These are phyloP conservation scores for Diplodia scrobiculata DNA, from an alignment of 2,329 filamentous ascomycete species.

Conservation along the genomic window DNA sequence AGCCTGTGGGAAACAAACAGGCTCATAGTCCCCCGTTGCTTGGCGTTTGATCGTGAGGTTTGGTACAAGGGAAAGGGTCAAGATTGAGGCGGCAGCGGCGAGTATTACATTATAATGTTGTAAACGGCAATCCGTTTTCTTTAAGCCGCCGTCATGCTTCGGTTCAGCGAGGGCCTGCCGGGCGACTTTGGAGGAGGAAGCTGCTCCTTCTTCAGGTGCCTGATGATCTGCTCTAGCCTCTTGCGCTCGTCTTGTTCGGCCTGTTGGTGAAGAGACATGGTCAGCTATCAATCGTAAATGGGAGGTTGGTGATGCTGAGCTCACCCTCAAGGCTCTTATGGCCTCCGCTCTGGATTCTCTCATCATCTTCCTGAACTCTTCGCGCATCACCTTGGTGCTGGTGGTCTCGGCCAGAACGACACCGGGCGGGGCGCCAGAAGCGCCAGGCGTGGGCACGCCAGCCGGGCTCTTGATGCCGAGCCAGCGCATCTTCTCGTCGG, in stretches of 20 bases:
- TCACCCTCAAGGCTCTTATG: conserved; percentile 64
- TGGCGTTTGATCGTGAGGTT: conserved; percentile 4
- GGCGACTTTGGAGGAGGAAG: conserved; percentile 12
- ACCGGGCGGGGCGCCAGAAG: conserved; percentile 34
- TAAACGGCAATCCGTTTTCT: not conserved
- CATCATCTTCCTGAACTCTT: conserved; percentile 82
- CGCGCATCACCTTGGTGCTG: conserved; percentile 68
- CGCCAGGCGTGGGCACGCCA: conserved; percentile 34
- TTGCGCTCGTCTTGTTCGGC: conserved; percentile 71
- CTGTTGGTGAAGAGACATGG: conserved; percentile 45
- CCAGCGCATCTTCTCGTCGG: conserved; percentile 68
- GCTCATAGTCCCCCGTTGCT: conserved; percentile 2
- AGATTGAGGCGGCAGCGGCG: not conserved
- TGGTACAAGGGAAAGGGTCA: not conserved
- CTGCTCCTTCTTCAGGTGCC: conserved; percentile 53
- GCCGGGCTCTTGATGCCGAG: conserved; percentile 62
- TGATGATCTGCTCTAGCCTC: conserved; percentile 65
- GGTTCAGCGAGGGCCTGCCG: conserved; percentile 2
- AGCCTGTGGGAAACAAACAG: conserved; percentile 1
- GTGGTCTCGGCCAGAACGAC: conserved; percentile 55
- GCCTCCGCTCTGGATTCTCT: conserved; percentile 68
- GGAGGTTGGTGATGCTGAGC: not conserved
- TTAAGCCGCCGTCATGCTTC: conserved; percentile 24
- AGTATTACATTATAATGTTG: conserved; percentile 2
- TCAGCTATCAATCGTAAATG: conserved; percentile 34